Base-by-base conservation (phyloP, 257 asterid species). In the Nicotiana tomentosiformis region DNA sequence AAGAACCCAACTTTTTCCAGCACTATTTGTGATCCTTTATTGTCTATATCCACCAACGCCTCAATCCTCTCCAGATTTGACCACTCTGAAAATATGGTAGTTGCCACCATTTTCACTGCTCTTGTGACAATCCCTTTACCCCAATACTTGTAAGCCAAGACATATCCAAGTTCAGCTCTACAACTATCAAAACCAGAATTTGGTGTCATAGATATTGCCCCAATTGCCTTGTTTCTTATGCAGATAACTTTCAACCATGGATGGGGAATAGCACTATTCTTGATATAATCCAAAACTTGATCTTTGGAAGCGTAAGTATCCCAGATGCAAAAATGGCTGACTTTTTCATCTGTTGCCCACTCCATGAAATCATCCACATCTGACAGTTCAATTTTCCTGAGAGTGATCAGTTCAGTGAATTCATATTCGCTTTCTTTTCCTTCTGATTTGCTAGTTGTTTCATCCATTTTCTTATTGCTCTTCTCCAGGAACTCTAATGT, bases 341-440 rank as follows among this genome's bases (percentile, higher is more conserved):
- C 96, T 70, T 84, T 87, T 7, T 88, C 94, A 83, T 91, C 94
- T 16, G 86, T 62, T 15, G 84, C 90, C 93, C 96, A 93, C 30
- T 76, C 83, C 97, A 93, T 90, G 88, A 91, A 84, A 84, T 88
- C 91, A 81, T 91, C 93, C 6, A 66, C 62, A 68, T 93, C 92
- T 0, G 91, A 86, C 1, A 81, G 39, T 56, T 85, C 76, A 29
- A 90, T 64, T 1, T 76, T 83, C 64, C 95, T 84, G 0, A 90
- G 82, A 64, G 84, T 87, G 51, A 39, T 39, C 35, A 90, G 85
- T 23, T 72, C 82, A 10, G 78, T 37, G 61, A 30, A 53, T 65
- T 86, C 86, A 18, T 80, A 49, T 43, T 43, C 6, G 11, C 10
- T 37, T 23, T 80, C 83, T 46, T 26, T 33, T 33, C 4, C 76